A percentile compares a stretch with the other conserved stretches of the same genome.
Evolutionary conservation across 2,329 filamentous ascomycete species (phyloP).

Genomic region (Epichloe gansuensis): DNA sequence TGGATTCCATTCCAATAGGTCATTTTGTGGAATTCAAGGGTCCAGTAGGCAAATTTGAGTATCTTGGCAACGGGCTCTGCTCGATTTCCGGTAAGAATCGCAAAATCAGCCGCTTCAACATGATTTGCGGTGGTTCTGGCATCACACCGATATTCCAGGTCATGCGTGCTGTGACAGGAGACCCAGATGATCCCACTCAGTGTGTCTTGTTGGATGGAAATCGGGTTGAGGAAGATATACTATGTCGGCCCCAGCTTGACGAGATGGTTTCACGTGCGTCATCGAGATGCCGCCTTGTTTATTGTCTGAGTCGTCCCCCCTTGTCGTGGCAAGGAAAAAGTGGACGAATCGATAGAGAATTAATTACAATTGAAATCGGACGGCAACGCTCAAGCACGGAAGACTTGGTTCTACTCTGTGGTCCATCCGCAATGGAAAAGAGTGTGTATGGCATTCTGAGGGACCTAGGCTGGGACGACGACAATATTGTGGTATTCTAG

Average conservation of each 20-base stretch:
- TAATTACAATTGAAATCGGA: slow-evolving; percentile 48
- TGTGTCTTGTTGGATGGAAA: slow-evolving; percentile 75
- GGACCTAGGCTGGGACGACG: slow-evolving; percentile 48
- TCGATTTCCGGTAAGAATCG: slow-evolving; percentile 43
- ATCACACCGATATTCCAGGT: slow-evolving; percentile 89
- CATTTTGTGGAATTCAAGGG: slow-evolving; percentile 76
- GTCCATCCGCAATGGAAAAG: slow-evolving; percentile 63
- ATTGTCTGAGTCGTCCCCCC: slow-evolving; percentile 53
- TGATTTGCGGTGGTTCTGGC: slow-evolving; percentile 82
- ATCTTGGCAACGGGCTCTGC: slow-evolving; percentile 54
- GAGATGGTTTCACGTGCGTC: slow-evolving; percentile 38
- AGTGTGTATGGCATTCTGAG: slow-evolving; percentile 39
- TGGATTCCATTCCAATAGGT: slow-evolving; percentile 60
- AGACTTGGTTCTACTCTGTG: slow-evolving; percentile 64
- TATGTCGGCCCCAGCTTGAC: slow-evolving; percentile 64
- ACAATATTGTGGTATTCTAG: slow-evolving; percentile 17
- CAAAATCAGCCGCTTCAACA: slow-evolving; percentile 55
- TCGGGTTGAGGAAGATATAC: slow-evolving; percentile 63
- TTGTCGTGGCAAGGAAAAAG: slow-evolving; percentile 53
- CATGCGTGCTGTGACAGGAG: slow-evolving; percentile 56
- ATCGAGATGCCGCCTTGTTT: slow-evolving; percentile 48
- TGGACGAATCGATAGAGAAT: slow-evolving; percentile 51
- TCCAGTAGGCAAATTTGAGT: slow-evolving; percentile 75
- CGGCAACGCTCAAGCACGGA: slow-evolving; percentile 28
- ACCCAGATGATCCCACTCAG: slow-evolving; percentile 47